Percentiles rank a stretch among this genome's conserved stretches.
Conservation (phyloP, 495 filamentous ascomycete species). For the Jackrogersella multiformis region DNA sequence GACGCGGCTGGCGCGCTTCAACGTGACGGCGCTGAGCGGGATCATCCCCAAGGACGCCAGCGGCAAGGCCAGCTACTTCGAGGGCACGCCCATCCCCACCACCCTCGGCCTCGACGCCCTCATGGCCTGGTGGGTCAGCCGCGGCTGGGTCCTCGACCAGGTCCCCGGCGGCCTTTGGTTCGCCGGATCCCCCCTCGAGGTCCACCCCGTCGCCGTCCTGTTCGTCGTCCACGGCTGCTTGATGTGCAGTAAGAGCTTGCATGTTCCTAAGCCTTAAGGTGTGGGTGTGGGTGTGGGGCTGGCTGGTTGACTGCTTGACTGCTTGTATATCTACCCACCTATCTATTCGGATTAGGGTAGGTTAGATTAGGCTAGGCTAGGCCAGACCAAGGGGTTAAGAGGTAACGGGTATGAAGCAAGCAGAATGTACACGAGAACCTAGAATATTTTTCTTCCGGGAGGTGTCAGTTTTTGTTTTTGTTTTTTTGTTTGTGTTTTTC, state of each 20-base stretch:
- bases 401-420: no score
- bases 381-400: no score
- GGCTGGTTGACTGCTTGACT: no score
- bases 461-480: no score
- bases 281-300: no score
- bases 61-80: conserved; percentile 93
- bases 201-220: conserved; percentile 84
- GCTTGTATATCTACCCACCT: no score
- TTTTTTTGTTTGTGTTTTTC: no score
- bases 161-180: conserved; percentile 75
- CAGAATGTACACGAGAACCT: no score
- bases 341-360: no score
- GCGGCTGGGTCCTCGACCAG: conserved; percentile 80
- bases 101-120: conserved; percentile 78
- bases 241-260: conserved; percentile 94
- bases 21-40: conserved; percentile 81
- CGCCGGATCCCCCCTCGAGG: conserved; percentile 74
- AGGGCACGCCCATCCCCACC: conserved; percentile 95
- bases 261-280: conserved; percentile 91
- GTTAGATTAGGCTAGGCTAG: no score
- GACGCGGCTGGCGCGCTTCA: conserved; percentile 94
- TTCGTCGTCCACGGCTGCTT: conserved; percentile 87
- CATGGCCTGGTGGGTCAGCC: conserved; percentile 89
- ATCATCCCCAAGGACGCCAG: conserved; percentile 85
- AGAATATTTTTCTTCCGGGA: no score